Evolutionary conservation across 2,329 filamentous ascomycete species (phyloP).

Genomic region (Diaporthe nobilis): DNA sequence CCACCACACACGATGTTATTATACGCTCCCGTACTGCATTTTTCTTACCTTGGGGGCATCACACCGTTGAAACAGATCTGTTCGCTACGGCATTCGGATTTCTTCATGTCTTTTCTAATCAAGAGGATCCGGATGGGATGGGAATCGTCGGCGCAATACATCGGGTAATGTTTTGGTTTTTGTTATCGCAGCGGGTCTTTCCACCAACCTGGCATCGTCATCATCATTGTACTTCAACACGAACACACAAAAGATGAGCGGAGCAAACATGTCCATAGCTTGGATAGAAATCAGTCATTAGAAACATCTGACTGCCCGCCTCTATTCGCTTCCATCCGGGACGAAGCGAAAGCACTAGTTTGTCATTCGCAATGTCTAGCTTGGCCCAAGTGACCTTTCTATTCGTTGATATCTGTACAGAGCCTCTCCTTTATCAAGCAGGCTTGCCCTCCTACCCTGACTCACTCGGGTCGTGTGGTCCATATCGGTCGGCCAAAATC

Average conservation of each 20-base stretch:
- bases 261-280: constrained; percentile 41
- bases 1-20: constrained; percentile 30
- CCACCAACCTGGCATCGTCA: constrained; percentile 22
- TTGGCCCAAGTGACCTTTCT: constrained; percentile 5
- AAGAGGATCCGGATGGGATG: constrained; percentile 33
- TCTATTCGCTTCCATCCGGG: background rate
- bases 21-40: constrained; percentile 37
- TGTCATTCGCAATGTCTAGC: constrained; percentile 33
- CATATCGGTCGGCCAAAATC: background rate
- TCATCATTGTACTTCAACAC: constrained; percentile 34
- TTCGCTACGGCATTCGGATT: constrained; percentile 28
- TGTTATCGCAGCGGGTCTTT: constrained; percentile 32
- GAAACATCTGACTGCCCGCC: constrained; percentile 17
- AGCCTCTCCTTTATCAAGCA: background rate
- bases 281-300: constrained; percentile 42
- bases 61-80: constrained; percentile 16
- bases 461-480: too few species aligned
- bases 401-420: constrained; percentile 37
- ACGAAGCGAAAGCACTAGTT: background rate
- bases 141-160: constrained; percentile 40
- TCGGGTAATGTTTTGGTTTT: constrained; percentile 38
- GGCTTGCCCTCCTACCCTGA: background rate
- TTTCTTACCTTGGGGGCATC: constrained; percentile 13
- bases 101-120: constrained; percentile 34
- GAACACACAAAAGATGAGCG: constrained; percentile 35